A percentile compares a stretch with the other conserved stretches of the same genome.
Conservation (phyloP, 2,329 filamentous ascomycete genomes). For the Cytospora piceae region DNA sequence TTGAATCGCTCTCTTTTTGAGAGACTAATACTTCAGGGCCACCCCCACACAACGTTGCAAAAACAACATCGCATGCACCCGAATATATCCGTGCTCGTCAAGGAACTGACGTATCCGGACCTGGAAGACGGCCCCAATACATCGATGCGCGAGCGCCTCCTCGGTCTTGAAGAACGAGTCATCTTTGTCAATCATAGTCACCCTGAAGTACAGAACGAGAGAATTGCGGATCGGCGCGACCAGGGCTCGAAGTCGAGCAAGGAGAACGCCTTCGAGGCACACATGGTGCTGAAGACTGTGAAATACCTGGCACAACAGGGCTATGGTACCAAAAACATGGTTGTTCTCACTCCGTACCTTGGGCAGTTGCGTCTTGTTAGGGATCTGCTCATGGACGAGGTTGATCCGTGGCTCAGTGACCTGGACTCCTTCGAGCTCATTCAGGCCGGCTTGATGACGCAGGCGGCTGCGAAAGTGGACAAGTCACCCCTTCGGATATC, state of each 20-base stretch:
- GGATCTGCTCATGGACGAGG: constrained; percentile 56
- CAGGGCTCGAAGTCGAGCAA: constrained; percentile 56
- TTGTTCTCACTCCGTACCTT: constrained; percentile 73
- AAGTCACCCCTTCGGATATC: constrained; percentile 64
- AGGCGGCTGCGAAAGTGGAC: constrained; percentile 52
- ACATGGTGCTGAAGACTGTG: constrained; percentile 68
- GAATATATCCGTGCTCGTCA: constrained; percentile 64
- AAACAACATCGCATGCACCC: constrained; percentile 72
- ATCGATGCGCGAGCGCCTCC: constrained; percentile 47
- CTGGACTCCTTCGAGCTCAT: constrained; percentile 67
- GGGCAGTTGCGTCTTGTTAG: constrained; percentile 66
- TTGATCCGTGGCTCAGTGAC: constrained; percentile 70
- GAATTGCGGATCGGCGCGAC: constrained; percentile 55
- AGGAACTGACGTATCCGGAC: constrained; percentile 63
- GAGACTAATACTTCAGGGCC: constrained; percentile 60
- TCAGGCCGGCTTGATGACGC: constrained; percentile 62
- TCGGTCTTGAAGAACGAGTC: constrained; percentile 62
- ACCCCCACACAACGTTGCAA: constrained; percentile 56
- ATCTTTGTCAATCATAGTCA: constrained; percentile 68
- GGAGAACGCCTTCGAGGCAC: constrained; percentile 66
- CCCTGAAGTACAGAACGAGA: constrained; percentile 51
- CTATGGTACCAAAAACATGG: constrained; percentile 66
- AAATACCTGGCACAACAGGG: constrained; percentile 73
- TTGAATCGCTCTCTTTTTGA: constrained; percentile 73
- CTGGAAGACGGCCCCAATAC: constrained; percentile 61